Percentiles rank a stretch among this genome's conserved stretches.
phyloP scores from a whole-genome alignment of 495 filamentous ascomycete species.

The Copromyces sp. region DNA sequence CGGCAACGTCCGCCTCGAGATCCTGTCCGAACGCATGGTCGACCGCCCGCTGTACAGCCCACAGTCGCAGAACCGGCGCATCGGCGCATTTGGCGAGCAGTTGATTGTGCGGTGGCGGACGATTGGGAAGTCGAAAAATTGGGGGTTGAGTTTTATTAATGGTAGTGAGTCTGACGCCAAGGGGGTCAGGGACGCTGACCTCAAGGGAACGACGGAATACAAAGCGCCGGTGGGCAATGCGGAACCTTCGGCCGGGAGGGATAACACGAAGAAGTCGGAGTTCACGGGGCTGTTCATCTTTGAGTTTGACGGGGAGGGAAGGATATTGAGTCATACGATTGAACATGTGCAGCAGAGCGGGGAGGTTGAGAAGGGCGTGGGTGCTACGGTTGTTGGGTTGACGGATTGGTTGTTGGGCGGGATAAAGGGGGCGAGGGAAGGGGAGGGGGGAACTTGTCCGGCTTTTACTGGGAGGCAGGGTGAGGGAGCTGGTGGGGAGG shows the following conservation, averaged over 20 bases:
- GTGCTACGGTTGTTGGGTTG: slow-evolving; percentile 66
- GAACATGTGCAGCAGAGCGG: slow-evolving; percentile 78
- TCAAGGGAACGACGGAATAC: not conserved
- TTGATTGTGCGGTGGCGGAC: slow-evolving; percentile 79
- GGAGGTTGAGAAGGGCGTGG: slow-evolving; percentile 49
- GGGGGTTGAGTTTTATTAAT: slow-evolving; percentile 12
- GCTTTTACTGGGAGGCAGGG: slow-evolving; percentile 15
- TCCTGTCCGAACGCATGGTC: slow-evolving; percentile 80
- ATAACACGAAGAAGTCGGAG: slow-evolving; percentile 36
- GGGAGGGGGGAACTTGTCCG: slow-evolving; percentile 16
- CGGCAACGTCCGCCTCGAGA: slow-evolving; percentile 77
- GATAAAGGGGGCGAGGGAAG: slow-evolving; percentile 32
- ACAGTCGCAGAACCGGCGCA: slow-evolving; percentile 18
- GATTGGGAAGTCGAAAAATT: slow-evolving; percentile 26
- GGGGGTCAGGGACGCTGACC: not conserved
- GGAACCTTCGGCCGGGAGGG: slow-evolving; percentile 7
- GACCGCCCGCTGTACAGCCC: slow-evolving; percentile 24
- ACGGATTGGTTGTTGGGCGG: slow-evolving; percentile 82
- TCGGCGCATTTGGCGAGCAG: slow-evolving; percentile 53
- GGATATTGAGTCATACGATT: slow-evolving; percentile 79
- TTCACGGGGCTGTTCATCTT: slow-evolving; percentile 87
- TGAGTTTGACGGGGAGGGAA: slow-evolving; percentile 84
- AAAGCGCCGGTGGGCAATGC: not conserved
- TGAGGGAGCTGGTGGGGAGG: slow-evolving; percentile 2
- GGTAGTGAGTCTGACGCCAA: not conserved